Base-by-base conservation (phyloP, 805 yeast genomes). In the Yarrowia sp. region DNA sequence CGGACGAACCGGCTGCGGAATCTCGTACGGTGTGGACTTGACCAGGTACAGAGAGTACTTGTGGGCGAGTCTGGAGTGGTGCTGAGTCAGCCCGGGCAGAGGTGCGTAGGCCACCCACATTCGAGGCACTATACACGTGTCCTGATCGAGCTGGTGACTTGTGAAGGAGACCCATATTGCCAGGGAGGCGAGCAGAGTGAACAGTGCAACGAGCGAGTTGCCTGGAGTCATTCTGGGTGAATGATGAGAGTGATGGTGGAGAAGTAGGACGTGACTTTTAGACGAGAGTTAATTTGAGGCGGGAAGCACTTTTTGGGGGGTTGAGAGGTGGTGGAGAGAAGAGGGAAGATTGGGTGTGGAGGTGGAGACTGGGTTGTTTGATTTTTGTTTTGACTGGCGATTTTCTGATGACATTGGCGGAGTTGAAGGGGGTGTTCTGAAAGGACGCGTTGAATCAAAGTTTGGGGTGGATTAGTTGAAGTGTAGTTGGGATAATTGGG, bases 31-130 rank as follows among this genome's bases (percentile, higher is more conserved):
- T 9, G 56, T 95, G 74, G 96, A 99, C 67, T 98, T 79, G 77
- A 94, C 95, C 2, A 92, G 81, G 72, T 88, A 91, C 2, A 94
- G 79, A 17, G 92, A 86, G 77, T 94, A 95, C 73, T 91, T 92
- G 38, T 87, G 80, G 1, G 96, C 94, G 75, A 86, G 87, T 66
- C 85, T 80, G 5, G 94, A 85, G 72, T 88, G 87, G 5, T 85
- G 66, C 14, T 69, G 53, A 13, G 69, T 66, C 66, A 72, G 58
- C 2, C 50, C 70, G 6, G 63, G 67, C n/a, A 73, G 58, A 19
- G 44, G 65, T 1, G 73, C 71, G 38, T 71, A 72, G 13, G 70
- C 63, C 9, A 73, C 74, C 42, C 70, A 61, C 72, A 72, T 73
- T 61, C 71, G 70, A 6, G 70, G 68, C 43, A 61, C 56, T n/a